phyloP scores from a whole-genome alignment of 345 rosid genomes.

The Jatropha curcas region DNA sequence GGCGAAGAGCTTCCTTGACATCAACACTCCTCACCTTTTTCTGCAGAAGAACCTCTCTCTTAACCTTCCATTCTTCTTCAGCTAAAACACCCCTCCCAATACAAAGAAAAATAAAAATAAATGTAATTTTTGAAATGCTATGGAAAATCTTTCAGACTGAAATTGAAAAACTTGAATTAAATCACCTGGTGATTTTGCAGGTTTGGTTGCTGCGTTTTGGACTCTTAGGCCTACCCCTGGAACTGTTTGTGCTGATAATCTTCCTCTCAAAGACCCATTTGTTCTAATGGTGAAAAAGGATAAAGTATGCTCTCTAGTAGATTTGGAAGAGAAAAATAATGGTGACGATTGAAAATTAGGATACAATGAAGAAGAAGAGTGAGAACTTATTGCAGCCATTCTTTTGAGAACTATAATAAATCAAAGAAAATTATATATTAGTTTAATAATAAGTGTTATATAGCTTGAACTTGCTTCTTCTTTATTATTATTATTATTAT shows the following conservation, averaged over 20 bases:
- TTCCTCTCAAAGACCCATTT: conserved; percentile 18
- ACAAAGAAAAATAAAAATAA: background rate
- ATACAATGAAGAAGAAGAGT: conserved; percentile 29
- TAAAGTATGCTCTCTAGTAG: conserved; percentile 17
- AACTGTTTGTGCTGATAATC: conserved; percentile 16
- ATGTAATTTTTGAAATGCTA: background rate
- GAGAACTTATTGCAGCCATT: conserved; percentile 60
- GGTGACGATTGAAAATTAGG: conserved; percentile 42
- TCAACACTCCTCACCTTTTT: conserved; percentile 95
- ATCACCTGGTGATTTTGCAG: conserved; percentile 86
- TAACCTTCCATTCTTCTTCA: conserved; percentile 93
- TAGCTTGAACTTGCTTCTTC: background rate
- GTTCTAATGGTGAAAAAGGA: conserved; percentile 25
- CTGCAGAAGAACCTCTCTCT: conserved; percentile 75
- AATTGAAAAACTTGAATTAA: background rate
- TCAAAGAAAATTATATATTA: background rate
- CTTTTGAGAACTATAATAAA: conserved; percentile 1
- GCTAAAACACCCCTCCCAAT: conserved; percentile 69
- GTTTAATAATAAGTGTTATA: background rate
- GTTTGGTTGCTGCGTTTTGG: conserved; percentile 67
- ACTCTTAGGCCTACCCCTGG: conserved; percentile 43
- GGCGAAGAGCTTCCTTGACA: conserved; percentile 93
- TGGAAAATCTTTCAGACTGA: background rate
- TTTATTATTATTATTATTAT: background rate
- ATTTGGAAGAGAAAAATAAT: conserved; percentile 33